A percentile compares a stretch with the other conserved stretches of the same genome.
These are phyloP conservation scores for Heterobasidion annosum DNA, from an alignment of 1,284 basidiomycete genomes.

Conservation along the genomic window DNA sequence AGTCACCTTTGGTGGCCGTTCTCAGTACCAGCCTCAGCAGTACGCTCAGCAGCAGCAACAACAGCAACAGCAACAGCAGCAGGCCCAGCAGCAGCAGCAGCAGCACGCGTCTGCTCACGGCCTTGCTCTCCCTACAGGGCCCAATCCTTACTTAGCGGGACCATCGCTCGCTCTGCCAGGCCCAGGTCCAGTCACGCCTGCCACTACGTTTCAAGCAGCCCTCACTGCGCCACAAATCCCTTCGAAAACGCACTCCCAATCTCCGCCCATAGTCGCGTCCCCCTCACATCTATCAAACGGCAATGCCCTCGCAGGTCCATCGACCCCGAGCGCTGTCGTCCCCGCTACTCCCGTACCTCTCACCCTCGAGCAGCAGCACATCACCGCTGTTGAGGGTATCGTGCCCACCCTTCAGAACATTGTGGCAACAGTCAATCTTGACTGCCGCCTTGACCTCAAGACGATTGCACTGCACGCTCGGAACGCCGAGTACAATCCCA, in stretches of 20 bases:
- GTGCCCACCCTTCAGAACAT: conserved; percentile 97
- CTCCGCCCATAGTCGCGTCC: conserved; percentile 16
- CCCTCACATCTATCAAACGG: conserved; percentile 15
- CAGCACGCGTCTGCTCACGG: conserved; percentile 26
- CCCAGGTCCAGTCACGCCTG: conserved; percentile 21
- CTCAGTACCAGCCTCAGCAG: conserved; percentile 23
- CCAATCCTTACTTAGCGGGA: conserved; percentile 29
- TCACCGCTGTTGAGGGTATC: conserved; percentile 90
- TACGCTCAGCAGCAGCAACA: conserved; percentile 15
- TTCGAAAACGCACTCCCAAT: conserved; percentile 8
- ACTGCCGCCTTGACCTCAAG: conserved; percentile 95
- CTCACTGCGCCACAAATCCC: conserved; percentile 15
- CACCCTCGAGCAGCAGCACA: conserved; percentile 83
- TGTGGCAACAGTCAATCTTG: conserved; percentile 97
- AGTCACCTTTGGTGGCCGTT: conserved; percentile 63
- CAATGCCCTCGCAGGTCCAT: conserved; percentile 37
- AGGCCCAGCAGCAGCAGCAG: conserved; percentile 21
- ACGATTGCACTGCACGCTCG: conserved; percentile 97
- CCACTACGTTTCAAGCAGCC: conserved; percentile 14
- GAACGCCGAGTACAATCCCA: conserved; percentile 99
- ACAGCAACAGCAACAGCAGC: conserved; percentile 25
- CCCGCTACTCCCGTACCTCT: conserved; percentile 61
- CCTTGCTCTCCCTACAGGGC: conserved; percentile 39
- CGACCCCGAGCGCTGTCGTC: conserved; percentile 36
- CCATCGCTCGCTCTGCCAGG: conserved; percentile 34